Conservation (phyloP, 768 basidiomycete genomes). For the Tylopilus vinaceipallidus region DNA sequence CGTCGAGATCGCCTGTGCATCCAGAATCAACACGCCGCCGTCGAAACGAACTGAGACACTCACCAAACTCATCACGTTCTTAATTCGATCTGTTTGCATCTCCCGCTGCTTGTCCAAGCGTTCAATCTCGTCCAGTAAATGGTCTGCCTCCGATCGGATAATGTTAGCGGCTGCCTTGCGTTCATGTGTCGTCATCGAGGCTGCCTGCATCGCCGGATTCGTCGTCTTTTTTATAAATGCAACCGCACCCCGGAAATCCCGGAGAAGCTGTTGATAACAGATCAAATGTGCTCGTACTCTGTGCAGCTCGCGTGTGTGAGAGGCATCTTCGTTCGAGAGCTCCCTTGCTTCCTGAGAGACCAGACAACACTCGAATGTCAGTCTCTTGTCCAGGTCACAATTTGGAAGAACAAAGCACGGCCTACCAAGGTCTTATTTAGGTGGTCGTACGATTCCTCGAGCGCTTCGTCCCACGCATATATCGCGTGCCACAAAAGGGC, state of each 20-base stretch:
- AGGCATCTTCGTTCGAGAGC: background rate
- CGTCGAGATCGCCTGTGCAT: background rate
- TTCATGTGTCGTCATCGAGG: background rate
- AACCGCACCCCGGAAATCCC: background rate
- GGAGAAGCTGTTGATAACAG: background rate
- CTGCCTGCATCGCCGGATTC: background rate
- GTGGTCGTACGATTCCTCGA: constrained; percentile 35
- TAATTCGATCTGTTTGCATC: background rate
- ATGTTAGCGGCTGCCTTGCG: background rate
- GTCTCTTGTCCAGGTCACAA: background rate
- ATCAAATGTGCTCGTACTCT: background rate
- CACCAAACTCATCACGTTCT: background rate
- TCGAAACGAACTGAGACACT: background rate
- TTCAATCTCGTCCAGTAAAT: background rate
- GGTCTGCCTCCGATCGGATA: background rate
- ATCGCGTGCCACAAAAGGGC: constrained; percentile 50
- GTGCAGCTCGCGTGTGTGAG: background rate
- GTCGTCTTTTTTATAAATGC: background rate
- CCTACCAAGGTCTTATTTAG: constrained; percentile 2
- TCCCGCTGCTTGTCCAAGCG: background rate
- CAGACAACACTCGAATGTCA: background rate
- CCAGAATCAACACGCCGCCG: background rate
- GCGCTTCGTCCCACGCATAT: constrained; percentile 55
- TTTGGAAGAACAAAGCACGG: background rate
- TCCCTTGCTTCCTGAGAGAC: background rate